Evolutionary conservation across 441 rosid species (phyloP), one percentile per base, ranked within the genome.

Genomic region (Gossypium davidsonii): DNA sequence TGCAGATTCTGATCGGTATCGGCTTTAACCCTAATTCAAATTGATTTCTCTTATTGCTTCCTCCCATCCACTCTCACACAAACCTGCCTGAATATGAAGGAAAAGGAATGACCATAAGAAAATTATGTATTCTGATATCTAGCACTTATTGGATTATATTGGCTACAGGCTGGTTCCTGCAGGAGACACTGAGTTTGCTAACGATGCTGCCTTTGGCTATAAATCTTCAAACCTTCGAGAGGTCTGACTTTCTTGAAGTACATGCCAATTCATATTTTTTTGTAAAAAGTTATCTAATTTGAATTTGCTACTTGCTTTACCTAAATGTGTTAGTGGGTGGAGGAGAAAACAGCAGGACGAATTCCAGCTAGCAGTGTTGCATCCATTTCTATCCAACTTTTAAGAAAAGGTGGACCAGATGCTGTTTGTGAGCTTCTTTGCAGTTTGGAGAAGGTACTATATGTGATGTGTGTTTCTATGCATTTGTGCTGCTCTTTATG

Each of bases 181-280:
- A 21, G 99, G 99, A 78, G 92, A 90, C 55, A 92, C 98, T 10
- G 98, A 94, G 81, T 94, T 94, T 80, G 92, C 99, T n/a, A 92
- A 87, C 82, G 98, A 94, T 76, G 96, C 98, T 67, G 84, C 92
- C 71, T 94, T 94, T 76, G 99, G 98, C 61, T 94, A 83, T 78
- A 91, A 87, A 80, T 92, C 98, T 59, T 94, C 99, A 77, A 94
- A 94, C 82, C 92, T 92, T 4, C 80, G 87, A 0, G 92, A 91
- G 96, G 99, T 92, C 57, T 79, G 53, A 66, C 67, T 75, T 76
- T 73, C 60, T 71, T 59, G 53, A 68, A 77, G 3, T 64, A 44
- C 37, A 15, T 69, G n/a, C 12, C 34, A 11, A 4, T 66, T 49
- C 9, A 31, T 56, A 1, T 46, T 39, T 64, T 3, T 61, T 26